Conservation (phyloP, 2,329 filamentous ascomycete genomes). For the Amauroascus niger region DNA sequence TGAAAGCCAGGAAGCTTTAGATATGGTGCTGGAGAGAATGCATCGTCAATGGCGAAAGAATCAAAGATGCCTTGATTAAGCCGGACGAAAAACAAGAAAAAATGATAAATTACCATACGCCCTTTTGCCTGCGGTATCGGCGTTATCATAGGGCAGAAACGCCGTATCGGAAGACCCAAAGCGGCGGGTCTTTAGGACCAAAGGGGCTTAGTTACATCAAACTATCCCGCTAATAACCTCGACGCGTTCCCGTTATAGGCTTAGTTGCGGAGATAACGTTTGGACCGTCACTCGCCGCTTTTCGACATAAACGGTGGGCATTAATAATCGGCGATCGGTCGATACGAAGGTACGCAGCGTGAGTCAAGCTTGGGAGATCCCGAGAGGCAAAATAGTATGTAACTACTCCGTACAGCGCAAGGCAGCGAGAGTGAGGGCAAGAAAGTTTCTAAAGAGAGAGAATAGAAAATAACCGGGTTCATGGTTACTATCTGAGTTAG, state of each 20-base stretch:
- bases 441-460: no score
- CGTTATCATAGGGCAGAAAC: neutral
- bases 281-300: neutral
- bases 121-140: conserved; percentile 10
- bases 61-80: neutral
- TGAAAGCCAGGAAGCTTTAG: neutral
- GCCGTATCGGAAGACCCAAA: neutral
- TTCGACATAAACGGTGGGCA: neutral
- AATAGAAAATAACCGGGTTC: no score
- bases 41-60: neutral
- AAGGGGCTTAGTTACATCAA: neutral
- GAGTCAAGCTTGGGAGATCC: neutral
- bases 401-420: no score
- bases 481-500: no score
- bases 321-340: neutral
- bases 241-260: neutral
- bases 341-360: neutral
- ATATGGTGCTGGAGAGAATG: neutral
- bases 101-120: conserved; percentile 4
- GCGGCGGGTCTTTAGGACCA: neutral
- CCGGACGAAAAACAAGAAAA: conserved; percentile 9
- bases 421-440: no score
- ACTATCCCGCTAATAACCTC: neutral
- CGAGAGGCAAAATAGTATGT: no score
- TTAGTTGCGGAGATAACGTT: neutral